Conservation (phyloP, 1,139 yeast genomes). For the Suhomyces kunorum region DNA sequence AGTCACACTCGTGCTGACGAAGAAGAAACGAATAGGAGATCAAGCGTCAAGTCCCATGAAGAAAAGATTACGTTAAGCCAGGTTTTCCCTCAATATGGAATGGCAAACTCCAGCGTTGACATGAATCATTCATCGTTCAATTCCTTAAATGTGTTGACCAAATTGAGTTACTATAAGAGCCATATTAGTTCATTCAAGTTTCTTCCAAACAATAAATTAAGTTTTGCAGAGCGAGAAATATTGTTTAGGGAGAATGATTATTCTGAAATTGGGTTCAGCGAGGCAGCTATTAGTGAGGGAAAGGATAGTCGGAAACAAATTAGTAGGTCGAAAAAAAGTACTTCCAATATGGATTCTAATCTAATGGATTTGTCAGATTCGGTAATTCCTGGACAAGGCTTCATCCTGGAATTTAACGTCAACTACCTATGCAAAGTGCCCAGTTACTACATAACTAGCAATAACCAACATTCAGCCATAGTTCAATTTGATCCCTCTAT, state of each 20-base stretch:
- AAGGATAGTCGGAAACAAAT: slow-evolving; percentile 27
- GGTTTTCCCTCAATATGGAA: slow-evolving; percentile 46
- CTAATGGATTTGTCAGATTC: slow-evolving; percentile 42
- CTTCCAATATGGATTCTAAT: slow-evolving; percentile 42
- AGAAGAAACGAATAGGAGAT: slow-evolving; percentile 2
- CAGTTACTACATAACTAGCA: slow-evolving; percentile 41
- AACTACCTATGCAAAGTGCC: slow-evolving; percentile 47
- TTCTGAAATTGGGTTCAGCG: slow-evolving; percentile 26
- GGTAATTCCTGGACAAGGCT: slow-evolving; percentile 50
- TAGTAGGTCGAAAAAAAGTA: slow-evolving; percentile 35
- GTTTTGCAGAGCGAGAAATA: slow-evolving; percentile 34
- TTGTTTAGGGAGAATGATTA: slow-evolving; percentile 32
- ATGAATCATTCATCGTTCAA: slow-evolving; percentile 41
- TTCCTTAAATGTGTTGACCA: slow-evolving; percentile 35
- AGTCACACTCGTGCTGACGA: too few relatives aligned
- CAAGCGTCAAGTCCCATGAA: slow-evolving; percentile 11
- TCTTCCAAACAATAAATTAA: slow-evolving; percentile 33
- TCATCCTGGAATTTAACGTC: slow-evolving; percentile 45
- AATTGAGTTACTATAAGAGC: slow-evolving; percentile 40
- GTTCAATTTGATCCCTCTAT: slow-evolving; percentile 19
- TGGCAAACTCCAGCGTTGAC: slow-evolving; percentile 31
- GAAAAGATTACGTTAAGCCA: slow-evolving; percentile 39
- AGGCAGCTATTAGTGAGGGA: slow-evolving; percentile 14
- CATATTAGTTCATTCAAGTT: slow-evolving; percentile 23
- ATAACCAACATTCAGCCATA: slow-evolving; percentile 19